Evolutionary conservation across 805 yeast genomes (phyloP).

Genomic region (Novakomyces olei): DNA sequence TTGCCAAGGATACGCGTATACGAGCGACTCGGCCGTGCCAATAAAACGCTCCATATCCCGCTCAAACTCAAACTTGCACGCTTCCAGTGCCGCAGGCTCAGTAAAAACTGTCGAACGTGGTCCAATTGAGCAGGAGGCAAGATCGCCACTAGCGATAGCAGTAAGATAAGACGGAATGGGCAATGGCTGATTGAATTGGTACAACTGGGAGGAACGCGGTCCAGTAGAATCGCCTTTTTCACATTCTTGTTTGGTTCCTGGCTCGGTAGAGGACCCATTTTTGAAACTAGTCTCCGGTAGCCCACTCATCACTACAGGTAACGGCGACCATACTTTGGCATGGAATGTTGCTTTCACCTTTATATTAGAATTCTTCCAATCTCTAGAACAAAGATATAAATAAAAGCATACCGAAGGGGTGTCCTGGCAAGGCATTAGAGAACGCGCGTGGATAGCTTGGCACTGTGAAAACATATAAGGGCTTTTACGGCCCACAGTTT

Average conservation of each 20-base stretch:
- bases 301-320: constrained; percentile 59
- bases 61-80: constrained; percentile 60
- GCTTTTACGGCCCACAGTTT: constrained; percentile 46
- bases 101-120: constrained; percentile 70
- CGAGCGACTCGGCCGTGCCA: constrained; percentile 49
- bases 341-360: constrained; percentile 43
- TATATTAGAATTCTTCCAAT: no score
- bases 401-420: constrained; percentile 71
- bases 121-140: constrained; percentile 45
- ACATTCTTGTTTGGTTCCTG: no score
- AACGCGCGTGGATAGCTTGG: constrained; percentile 78
- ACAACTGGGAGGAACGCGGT: no score
- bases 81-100: constrained; percentile 45
- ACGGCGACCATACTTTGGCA: constrained; percentile 22
- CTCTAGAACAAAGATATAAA: no score
- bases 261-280: no score
- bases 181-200: constrained; percentile 43
- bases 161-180: constrained; percentile 74
- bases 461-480: constrained; percentile 73
- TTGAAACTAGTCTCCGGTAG: constrained; percentile 13
- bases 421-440: constrained; percentile 74
- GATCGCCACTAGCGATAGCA: constrained; percentile 69
- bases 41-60: constrained; percentile 59
- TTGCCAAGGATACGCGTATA: constrained; percentile 67
- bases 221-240: no score